Evolutionary conservation across 2,329 filamentous ascomycete species (phyloP).

Genomic region (Lithohypha guttulata): DNA sequence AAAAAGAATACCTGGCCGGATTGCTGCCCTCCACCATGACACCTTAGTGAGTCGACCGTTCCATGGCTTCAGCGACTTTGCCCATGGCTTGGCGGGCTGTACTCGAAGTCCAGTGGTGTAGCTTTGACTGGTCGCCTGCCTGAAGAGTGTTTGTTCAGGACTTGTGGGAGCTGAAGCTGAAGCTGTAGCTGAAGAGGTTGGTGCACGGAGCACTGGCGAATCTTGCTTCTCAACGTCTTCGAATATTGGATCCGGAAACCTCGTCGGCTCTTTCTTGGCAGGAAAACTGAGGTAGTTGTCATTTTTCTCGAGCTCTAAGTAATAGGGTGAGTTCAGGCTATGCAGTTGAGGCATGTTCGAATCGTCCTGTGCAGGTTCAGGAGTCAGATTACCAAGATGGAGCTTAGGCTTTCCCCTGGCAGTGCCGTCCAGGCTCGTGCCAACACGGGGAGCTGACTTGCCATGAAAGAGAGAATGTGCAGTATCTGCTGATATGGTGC

Average conservation of each 20-base stretch:
- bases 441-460: not conserved
- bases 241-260: not conserved
- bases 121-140: slow-evolving; percentile 17
- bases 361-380: slow-evolving; percentile 1
- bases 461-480: not conserved
- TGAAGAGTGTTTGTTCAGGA: slow-evolving; percentile 4
- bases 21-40: slow-evolving; percentile 65
- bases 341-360: slow-evolving; percentile 22
- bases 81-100: slow-evolving; percentile 58
- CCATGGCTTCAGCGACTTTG: slow-evolving; percentile 63
- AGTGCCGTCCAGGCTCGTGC: not conserved
- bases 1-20: slow-evolving; percentile 75
- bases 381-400: not conserved
- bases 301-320: slow-evolving; percentile 21
- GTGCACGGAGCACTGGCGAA: not conserved
- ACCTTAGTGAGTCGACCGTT: slow-evolving; percentile 69
- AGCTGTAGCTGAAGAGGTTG: not conserved
- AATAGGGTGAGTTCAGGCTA: slow-evolving; percentile 30
- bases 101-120: slow-evolving; percentile 65
- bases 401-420: not conserved
- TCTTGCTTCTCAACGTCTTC: not conserved
- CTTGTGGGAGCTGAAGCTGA: not conserved
- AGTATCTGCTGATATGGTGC: not conserved
- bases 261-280: slow-evolving; percentile 1
- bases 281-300: slow-evolving; percentile 23